Evolutionary conservation across 495 filamentous ascomycete genomes (phyloP).

Genomic region (Echria macrotheca): DNA sequence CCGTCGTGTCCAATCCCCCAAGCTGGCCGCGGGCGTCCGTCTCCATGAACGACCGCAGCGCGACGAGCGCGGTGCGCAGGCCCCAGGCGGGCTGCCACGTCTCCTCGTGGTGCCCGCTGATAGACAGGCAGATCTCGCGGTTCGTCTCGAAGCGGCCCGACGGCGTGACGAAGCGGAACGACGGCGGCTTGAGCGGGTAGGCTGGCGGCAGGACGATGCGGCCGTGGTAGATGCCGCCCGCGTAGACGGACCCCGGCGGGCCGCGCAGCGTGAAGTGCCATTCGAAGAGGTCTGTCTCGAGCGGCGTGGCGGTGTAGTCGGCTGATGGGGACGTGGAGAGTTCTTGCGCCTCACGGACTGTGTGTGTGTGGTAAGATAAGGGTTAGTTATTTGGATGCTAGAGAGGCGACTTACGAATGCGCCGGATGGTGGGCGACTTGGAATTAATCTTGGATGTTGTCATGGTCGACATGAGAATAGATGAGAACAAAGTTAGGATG

Average conservation of each 20-base stretch:
- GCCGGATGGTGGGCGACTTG: constrained; percentile 75
- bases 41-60: constrained; percentile 69
- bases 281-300: constrained; percentile 88
- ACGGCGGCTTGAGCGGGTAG: constrained; percentile 85
- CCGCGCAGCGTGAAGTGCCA: constrained; percentile 99
- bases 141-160: constrained; percentile 93
- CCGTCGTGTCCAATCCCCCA: constrained; percentile 73
- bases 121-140: constrained; percentile 91
- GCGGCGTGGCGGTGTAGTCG: constrained; percentile 74
- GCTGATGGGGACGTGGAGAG: constrained; percentile 70
- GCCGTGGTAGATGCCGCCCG: constrained; percentile 83
- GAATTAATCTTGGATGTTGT: constrained; percentile 54
- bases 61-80: constrained; percentile 70
- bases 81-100: constrained; percentile 99
- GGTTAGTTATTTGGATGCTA: constrained; percentile 14
- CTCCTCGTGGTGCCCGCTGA: constrained; percentile 93
- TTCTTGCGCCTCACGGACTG: constrained; percentile 81
- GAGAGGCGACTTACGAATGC: constrained; percentile 53
- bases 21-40: constrained; percentile 72
- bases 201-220: constrained; percentile 83
- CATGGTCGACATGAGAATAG: constrained; percentile 9
- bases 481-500: neutral
- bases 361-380: constrained; percentile 20
- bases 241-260: constrained; percentile 75
- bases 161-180: constrained; percentile 91